These are phyloP conservation scores for Chenopodium quinoa DNA, from an alignment of 148 eudicot species.

Conservation along the genomic window DNA sequence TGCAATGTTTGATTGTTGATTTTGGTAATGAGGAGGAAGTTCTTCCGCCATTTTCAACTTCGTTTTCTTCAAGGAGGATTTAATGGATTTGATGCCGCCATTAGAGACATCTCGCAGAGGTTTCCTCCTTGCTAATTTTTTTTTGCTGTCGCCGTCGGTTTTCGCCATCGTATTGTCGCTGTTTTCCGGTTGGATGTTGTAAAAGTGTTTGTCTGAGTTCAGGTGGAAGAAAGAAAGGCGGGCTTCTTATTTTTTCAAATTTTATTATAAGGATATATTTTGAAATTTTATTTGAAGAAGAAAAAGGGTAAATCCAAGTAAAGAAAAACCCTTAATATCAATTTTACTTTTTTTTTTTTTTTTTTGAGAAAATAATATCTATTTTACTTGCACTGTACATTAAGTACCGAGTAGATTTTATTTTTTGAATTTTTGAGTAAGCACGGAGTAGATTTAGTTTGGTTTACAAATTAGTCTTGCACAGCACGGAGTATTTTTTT, in stretches of 20 bases:
- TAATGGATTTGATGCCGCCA: background rate
- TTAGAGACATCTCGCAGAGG: background rate
- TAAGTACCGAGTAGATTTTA: too few species aligned
- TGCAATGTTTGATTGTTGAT: background rate
- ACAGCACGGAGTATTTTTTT: too few species aligned
- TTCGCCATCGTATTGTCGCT: background rate
- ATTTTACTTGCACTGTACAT: too few species aligned
- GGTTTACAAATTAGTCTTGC: too few species aligned
- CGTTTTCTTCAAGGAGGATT: slow-evolving; percentile 2
- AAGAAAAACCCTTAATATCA: too few species aligned
- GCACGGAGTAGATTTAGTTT: too few species aligned
- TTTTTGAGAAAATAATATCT: too few species aligned
- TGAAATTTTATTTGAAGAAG: too few species aligned
- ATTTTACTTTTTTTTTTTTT: too few species aligned
- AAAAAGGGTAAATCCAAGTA: too few species aligned
- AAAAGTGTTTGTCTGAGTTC: background rate
- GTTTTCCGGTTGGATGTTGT: background rate
- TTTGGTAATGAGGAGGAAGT: background rate
- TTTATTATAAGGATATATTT: background rate
- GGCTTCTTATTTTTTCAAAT: background rate
- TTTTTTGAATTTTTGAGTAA: too few species aligned
- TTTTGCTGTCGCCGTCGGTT: background rate
- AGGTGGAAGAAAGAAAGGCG: background rate
- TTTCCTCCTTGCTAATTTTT: background rate
- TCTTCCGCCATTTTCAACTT: background rate